Evolutionary conservation across 495 filamentous ascomycete species (phyloP).

Genomic region (Neurospora intermedia): DNA sequence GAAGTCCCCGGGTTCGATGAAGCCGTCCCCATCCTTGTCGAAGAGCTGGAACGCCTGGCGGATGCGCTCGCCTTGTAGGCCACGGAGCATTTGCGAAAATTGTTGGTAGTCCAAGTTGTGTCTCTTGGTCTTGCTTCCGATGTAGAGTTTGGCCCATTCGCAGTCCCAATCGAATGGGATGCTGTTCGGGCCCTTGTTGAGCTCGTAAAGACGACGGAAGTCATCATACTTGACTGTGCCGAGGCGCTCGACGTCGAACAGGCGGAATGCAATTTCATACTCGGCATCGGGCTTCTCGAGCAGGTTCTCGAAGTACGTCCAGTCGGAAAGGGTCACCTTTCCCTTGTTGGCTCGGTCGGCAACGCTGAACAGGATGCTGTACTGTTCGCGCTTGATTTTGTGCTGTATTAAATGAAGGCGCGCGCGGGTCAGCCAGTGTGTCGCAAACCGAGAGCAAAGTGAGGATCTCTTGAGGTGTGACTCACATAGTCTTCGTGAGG

Average conservation of each 20-base stretch:
- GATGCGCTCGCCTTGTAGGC: constrained; percentile 88
- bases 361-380: constrained; percentile 80
- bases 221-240: constrained; percentile 80
- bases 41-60: constrained; percentile 88
- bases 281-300: constrained; percentile 92
- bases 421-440: constrained; percentile 10
- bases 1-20: constrained; percentile 92
- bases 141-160: constrained; percentile 93
- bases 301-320: constrained; percentile 86
- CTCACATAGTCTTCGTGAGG: constrained; percentile 82
- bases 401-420: constrained; percentile 45
- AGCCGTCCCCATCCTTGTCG: constrained; percentile 92
- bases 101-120: constrained; percentile 92
- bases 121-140: constrained; percentile 69
- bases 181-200: constrained; percentile 66
- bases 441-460: constrained; percentile 12
- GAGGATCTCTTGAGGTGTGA: constrained; percentile 5
- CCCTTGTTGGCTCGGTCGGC: constrained; percentile 69
- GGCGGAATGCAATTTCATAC: constrained; percentile 95
- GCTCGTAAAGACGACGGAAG: constrained; percentile 68
- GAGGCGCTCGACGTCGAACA: constrained; percentile 77
- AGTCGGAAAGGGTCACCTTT: constrained; percentile 69
- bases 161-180: constrained; percentile 96
- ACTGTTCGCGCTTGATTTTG: constrained; percentile 93
- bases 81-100: constrained; percentile 96